phyloP scores from a whole-genome alignment of 164 flowering plant species.

The Chimonanthus salicifolius region DNA sequence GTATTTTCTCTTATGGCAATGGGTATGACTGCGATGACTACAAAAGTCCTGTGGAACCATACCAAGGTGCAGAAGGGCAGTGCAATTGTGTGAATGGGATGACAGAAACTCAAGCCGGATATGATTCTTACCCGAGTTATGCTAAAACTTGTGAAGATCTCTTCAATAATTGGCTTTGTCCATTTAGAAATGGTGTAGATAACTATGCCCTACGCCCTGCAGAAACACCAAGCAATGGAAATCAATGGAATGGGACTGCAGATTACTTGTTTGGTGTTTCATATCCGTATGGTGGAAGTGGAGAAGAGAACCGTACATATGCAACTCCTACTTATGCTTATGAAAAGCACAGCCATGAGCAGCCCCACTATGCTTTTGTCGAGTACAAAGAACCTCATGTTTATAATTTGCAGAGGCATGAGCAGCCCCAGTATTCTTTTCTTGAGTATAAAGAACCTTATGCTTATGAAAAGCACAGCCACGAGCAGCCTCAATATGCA shows the following conservation, averaged over 20 bases:
- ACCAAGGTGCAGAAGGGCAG: slow-evolving; percentile 4
- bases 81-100: background rate
- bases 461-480: slow-evolving; percentile 11
- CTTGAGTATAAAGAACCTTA: background rate
- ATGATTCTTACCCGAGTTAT: slow-evolving; percentile 9
- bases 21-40: background rate
- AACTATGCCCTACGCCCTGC: slow-evolving; percentile 6
- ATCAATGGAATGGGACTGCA: slow-evolving; percentile 37
- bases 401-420: too few species aligned
- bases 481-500: background rate
- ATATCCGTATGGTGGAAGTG: slow-evolving; percentile 29
- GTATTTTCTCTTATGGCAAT: slow-evolving; percentile 5
- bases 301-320: slow-evolving; percentile 14
- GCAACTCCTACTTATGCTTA: slow-evolving; percentile 12
- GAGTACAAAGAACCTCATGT: too few species aligned
- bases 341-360: slow-evolving; percentile 8
- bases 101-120: background rate
- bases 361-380: background rate
- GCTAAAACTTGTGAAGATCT: slow-evolving; percentile 43
- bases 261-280: slow-evolving; percentile 62
- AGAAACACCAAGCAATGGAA: slow-evolving; percentile 13
- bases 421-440: too few species aligned
- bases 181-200: slow-evolving; percentile 16
- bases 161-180: slow-evolving; percentile 58
- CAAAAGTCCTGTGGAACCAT: background rate